Evolutionary conservation across 2,329 filamentous ascomycete species (phyloP), one percentile per base, ranked within the genome.

Genomic region (Amphichorda felina): DNA sequence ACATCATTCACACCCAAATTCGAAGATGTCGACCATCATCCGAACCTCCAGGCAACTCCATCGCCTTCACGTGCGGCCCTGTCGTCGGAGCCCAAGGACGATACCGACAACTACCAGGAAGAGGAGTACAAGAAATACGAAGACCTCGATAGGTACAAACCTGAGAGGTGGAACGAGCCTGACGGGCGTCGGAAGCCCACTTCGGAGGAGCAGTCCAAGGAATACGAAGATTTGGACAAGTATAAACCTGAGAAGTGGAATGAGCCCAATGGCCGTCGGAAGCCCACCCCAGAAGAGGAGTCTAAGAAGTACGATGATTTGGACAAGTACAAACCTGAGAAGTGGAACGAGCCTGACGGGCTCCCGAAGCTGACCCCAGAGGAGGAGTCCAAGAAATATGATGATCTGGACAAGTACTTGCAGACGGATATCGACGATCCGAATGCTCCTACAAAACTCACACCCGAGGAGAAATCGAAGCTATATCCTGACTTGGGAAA

Each of bases 51-150:
- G 21, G 41, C 48, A 16, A 30, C 40, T 2, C 38, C 24, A 8
- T 26, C 57, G 24, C 46, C 54, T 9, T 46, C 24, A 26, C n/a
- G n/a, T n/a, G n/a, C n/a, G n/a, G n/a, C n/a, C n/a, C n/a, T n/a
- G n/a, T n/a, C n/a, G n/a, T n/a, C n/a, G n/a, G 24, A 51, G 26
- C 35, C 47, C 4, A 27, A 45, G 21, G 47, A 52, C 28, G 40
- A 41, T 10, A 46, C 43, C 9, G 47, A 46, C 24, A 38, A 44
- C n/a, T n/a, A n/a, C 11, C 36, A 48, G 2, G 51, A 48, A 27
- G 57, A 62, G 40, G 40, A 46, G 28, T 55, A 54, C 8, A 60
- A 59, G 36, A 31, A 46, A 4, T 60, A 64, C 32, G 46, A 55
- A 4, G 48, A 50, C 26, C 36, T 49, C 3, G 30, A 44, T n/a